Conservation (phyloP, 1,284 basidiomycete genomes). For the Leccinum holopus region DNA sequence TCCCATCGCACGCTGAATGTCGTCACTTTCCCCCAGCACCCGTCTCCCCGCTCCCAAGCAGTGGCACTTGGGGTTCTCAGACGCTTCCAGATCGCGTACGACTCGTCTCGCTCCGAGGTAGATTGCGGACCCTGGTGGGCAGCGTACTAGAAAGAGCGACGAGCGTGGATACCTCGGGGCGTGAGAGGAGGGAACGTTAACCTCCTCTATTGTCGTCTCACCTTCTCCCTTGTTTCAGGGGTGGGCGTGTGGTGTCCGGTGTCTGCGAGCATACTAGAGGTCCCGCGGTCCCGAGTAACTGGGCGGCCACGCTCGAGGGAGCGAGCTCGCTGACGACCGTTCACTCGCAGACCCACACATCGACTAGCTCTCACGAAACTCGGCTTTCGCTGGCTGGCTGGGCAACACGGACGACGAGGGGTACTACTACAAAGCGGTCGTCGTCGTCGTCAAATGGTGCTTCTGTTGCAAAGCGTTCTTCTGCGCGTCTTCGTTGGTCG, state of each 20-base stretch:
- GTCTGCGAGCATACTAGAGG: not conserved
- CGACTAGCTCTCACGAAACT: slow-evolving; percentile 13
- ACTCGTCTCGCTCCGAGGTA: not conserved
- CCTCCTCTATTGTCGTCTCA: not conserved
- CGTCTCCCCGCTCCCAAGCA: not conserved
- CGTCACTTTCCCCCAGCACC: not conserved
- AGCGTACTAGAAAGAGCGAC: not conserved
- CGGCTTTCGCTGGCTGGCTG: not conserved
- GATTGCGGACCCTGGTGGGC: not conserved
- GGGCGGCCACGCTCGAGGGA: not conserved
- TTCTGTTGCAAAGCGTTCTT: not conserved
- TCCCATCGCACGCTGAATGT: not conserved
- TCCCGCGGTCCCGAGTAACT: not conserved
- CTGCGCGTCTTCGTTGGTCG: not conserved
- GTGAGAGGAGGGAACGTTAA: not conserved
- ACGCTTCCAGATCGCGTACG: not conserved
- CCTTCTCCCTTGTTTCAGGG: not conserved
- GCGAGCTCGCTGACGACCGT: not conserved
- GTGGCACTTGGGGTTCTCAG: not conserved
- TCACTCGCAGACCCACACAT: not conserved
- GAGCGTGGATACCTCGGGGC: not conserved
- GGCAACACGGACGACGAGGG: not conserved
- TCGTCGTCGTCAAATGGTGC: not conserved
- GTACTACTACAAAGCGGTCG: not conserved
- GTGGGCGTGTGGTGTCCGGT: slow-evolving; percentile 1